Conservation (phyloP, 1,284 basidiomycete genomes). For the Moniliophthora roreri region DNA sequence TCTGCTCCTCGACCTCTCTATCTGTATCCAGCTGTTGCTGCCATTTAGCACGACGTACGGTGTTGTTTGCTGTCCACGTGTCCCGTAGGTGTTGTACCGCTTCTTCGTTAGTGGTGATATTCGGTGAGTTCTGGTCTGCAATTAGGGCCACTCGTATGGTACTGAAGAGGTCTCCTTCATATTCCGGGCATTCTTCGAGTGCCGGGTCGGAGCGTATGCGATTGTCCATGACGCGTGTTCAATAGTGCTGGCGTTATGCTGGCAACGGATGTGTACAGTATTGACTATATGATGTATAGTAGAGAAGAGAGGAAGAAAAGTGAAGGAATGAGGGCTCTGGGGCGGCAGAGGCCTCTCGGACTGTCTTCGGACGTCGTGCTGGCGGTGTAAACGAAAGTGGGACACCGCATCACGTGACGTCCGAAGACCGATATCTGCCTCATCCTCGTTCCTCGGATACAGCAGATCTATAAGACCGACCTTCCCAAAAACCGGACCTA, state of each 20-base stretch:
- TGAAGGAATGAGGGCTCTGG: not conserved
- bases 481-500: no score
- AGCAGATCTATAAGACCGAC: no score
- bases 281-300: no score
- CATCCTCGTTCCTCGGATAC: not conserved
- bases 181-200: not conserved
- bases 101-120: not conserved
- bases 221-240: no score
- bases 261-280: no score
- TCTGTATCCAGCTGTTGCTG: not conserved
- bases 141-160: not conserved
- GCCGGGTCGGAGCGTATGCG: not conserved
- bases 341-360: no score
- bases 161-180: not conserved
- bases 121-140: not conserved
- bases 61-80: not conserved
- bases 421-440: not conserved
- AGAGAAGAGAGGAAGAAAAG: not conserved
- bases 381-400: no score
- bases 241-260: no score
- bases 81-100: not conserved
- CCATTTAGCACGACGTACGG: not conserved
- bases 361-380: no score
- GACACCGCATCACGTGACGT: not conserved
- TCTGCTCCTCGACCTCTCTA: not conserved